Evolutionary conservation across 1,284 basidiomycete species (phyloP), one percentile per base, ranked within the genome.

Genomic region (Malassezia yamatoensis): DNA sequence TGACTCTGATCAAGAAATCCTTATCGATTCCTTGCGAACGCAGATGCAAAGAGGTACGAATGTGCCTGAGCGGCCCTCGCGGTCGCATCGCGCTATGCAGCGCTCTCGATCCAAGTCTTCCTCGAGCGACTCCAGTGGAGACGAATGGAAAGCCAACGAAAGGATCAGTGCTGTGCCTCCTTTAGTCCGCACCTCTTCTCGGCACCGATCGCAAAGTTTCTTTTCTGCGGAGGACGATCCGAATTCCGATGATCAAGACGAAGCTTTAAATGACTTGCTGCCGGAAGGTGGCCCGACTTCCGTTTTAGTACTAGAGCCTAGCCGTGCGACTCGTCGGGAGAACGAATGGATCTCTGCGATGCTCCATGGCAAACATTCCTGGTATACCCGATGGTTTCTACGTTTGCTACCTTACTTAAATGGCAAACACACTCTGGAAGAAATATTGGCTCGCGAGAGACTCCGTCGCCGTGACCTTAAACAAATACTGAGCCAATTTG

Each of bases 341-440:
- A 80, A 84, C 47, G 79, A 80, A 53, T 91, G 88, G 87, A 78
- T 91, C 46, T 79, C 82, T 20, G 85, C 83, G 13, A 91, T 91
- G 86, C 84, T 84, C 1, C 82, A 84, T 16, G 85, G 83, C 5
- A 88, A 87, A 72, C 83, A 85, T 43, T 36, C 61, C 0, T 54
- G 50, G 37, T 51, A 54, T 34, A 46, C 57, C 15, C 41, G 48
- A 2, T 54, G 51, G 51, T 37, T 54, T 20, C 46, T 59, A 6
- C 51, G 57, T 13, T 62, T 70, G 1, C 50, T 73, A 20, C 70
- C 72, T 7, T 74, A 68, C 38, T 45, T 74, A 13, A 72, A 74
- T 43, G 72, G 72, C 12, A 69, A 67, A 44, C 72, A 74, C 42
- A 67, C 67, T 2, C 53, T 71, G 41, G 72, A 74, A 49, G 72